phyloP scores from a whole-genome alignment of 345 rosid genomes.

The Erucastrum elatum region DNA sequence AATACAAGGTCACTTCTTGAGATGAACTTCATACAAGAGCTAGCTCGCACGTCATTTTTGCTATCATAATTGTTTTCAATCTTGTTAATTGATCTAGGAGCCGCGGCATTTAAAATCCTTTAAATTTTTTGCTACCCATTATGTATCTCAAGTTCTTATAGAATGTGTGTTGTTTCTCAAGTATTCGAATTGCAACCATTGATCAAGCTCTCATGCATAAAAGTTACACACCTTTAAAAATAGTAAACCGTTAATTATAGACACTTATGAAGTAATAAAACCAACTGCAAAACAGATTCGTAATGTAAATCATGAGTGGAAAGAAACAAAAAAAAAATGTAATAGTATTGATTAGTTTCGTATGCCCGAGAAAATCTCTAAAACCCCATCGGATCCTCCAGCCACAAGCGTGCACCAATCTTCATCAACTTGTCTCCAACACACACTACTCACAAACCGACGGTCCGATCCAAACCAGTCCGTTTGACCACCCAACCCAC shows the following conservation, averaged over 20 bases:
- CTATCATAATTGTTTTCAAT: neutral
- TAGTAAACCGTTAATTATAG: neutral
- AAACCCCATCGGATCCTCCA: conserved; percentile 79
- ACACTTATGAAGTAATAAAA: neutral
- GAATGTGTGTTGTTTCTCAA: neutral
- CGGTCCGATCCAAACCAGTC: conserved; percentile 11
- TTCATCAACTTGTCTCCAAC: conserved; percentile 72
- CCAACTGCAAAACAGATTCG: neutral
- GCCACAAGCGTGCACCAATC: conserved; percentile 67
- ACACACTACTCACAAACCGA: conserved; percentile 75
- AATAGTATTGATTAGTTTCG: conserved; percentile 28
- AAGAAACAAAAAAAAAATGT: neutral
- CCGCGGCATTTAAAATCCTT: neutral
- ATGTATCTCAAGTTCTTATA: neutral
- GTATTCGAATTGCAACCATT: neutral
- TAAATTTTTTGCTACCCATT: neutral
- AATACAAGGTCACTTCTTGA: neutral
- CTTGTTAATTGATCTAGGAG: neutral
- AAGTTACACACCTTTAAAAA: neutral
- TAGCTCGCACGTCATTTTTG: neutral
- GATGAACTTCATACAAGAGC: neutral
- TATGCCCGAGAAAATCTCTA: conserved; percentile 57
- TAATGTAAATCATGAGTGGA: conserved; percentile 6
- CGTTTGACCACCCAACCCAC: conserved; percentile 36
- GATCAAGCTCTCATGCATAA: neutral